Base-by-base conservation (phyloP, 441 rosid species). In the Oxalis stricta region DNA sequence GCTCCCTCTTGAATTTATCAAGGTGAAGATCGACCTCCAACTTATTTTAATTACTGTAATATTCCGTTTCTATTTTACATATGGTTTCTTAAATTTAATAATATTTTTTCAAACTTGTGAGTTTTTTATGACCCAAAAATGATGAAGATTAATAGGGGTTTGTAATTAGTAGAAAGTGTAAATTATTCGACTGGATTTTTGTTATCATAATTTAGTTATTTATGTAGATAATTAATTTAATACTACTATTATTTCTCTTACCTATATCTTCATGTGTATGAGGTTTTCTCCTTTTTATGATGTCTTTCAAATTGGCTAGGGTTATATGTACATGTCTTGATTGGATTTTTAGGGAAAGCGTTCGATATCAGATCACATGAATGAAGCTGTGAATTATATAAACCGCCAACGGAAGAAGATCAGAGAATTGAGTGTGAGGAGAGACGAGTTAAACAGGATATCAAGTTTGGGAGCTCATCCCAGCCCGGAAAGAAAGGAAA, bases 291-390 rank as follows among this genome's bases (percentile, higher is more conserved):
- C 4, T 26, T 5, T 42, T 21, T 24, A 18, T 10, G 7, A 19
- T 18, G 30, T 3, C 4, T 10, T 21, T 9, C 7, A 11, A 11
- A 11, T 26, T 13, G 14, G 4, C 5, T n/a, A 3, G 20, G 12
- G 18, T 30, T 31, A 2, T 5, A 5, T 33, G 53, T 53, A 53
- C 34, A 7, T 30, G 8, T 12, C 16, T 20, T 41, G 38, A 46
- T 19, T 52, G 51, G 41, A 31, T 17, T 24, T 66, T 33, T 51
- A 81, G 89, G 95, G 97, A 53, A 84, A 79, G 65, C 80, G 97
- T 15, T 79, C 95, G 1, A 73, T 72, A 31, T 78, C 95, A 5
- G 97, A 87, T 73, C 93, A 81, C 28, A 73, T 81, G 63, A 68
- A 70, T 34, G 89, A 71, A 56, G 86, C 95, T 5, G 76, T 67